Percentiles rank a stretch among this genome's conserved stretches.
These are phyloP conservation scores for Crithidia fasciculata DNA, from an alignment of 208 protist species.

Conservation along the genomic window DNA sequence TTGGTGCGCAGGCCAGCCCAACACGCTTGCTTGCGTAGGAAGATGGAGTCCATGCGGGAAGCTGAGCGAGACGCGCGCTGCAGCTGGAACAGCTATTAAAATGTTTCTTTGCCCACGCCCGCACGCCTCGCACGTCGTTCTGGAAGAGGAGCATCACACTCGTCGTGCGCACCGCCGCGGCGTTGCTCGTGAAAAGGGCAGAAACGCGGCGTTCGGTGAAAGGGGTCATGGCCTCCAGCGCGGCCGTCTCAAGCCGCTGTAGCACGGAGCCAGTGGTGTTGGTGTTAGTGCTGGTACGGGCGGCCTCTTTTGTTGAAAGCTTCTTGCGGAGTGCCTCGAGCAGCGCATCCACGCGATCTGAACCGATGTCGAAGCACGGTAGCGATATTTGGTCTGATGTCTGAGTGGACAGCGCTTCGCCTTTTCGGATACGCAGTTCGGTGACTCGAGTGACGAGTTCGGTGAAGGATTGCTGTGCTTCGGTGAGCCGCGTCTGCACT, in stretches of 20 bases:
- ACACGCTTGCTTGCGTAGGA: slow-evolving; percentile 28
- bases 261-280: slow-evolving; percentile 22
- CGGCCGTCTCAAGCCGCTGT: slow-evolving; percentile 28
- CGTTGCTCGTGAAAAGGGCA: slow-evolving; percentile 22
- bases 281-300: not conserved
- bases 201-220: slow-evolving; percentile 7
- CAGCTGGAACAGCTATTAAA: slow-evolving; percentile 39
- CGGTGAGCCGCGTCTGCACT: slow-evolving; percentile 40
- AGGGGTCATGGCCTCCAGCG: slow-evolving; percentile 27
- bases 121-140: slow-evolving; percentile 51
- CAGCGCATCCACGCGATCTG: slow-evolving; percentile 30
- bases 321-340: slow-evolving; percentile 35
- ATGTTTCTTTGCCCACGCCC: slow-evolving; percentile 46
- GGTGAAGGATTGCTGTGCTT: slow-evolving; percentile 48
- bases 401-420: slow-evolving; percentile 35
- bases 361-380: slow-evolving; percentile 46
- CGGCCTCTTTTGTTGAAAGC: not conserved
- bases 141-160: slow-evolving; percentile 43
- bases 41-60: slow-evolving; percentile 37
- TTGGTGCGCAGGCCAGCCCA: slow-evolving; percentile 45
- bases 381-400: slow-evolving; percentile 8
- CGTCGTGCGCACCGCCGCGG: slow-evolving; percentile 31
- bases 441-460: slow-evolving; percentile 68
- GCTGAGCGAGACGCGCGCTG: slow-evolving; percentile 21
- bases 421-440: slow-evolving; percentile 45